phyloP scores from a whole-genome alignment of 2,329 filamentous ascomycete genomes.

The Simplicillium aogashimaense region DNA sequence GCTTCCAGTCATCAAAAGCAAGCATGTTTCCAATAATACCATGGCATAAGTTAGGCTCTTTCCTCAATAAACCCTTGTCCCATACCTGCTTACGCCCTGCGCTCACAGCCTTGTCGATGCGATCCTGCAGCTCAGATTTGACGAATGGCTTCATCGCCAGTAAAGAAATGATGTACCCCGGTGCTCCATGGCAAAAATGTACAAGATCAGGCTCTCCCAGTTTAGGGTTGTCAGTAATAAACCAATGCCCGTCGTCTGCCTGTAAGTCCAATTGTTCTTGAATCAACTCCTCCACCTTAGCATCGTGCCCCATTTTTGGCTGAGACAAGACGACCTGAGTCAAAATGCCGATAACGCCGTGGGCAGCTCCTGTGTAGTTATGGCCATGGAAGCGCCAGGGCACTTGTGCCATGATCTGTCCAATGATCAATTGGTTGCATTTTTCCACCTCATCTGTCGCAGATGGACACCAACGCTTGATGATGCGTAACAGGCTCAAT shows the following conservation, averaged over 20 bases:
- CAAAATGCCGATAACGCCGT: constrained; percentile 54
- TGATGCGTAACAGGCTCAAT: too few species aligned
- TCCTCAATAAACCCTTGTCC: constrained; percentile 44
- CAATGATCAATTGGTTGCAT: too few species aligned
- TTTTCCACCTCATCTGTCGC: too few species aligned
- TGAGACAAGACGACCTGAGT: constrained; percentile 49
- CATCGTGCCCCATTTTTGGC: constrained; percentile 31
- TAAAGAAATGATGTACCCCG: constrained; percentile 46
- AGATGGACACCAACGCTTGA: too few species aligned
- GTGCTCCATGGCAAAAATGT: constrained; percentile 54
- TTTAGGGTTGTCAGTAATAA: constrained; percentile 29
- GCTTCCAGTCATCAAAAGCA: too few species aligned
- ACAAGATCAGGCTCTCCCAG: constrained; percentile 33
- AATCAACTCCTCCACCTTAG: constrained; percentile 38
- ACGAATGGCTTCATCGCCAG: constrained; percentile 41
- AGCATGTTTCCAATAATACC: constrained; percentile 43
- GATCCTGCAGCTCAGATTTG: constrained; percentile 29
- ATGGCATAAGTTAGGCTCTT: constrained; percentile 51
- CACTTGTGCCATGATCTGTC: too few species aligned
- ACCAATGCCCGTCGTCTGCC: constrained; percentile 48
- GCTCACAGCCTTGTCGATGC: constrained; percentile 37
- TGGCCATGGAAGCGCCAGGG: not conserved
- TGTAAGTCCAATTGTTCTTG: constrained; percentile 44
- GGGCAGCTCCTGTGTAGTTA: constrained; percentile 50
- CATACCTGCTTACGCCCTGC: constrained; percentile 39